A percentile compares a stretch with the other conserved stretches of the same genome.
These are phyloP conservation scores for Sporothrix humicola DNA, from an alignment of 2,329 filamentous ascomycete genomes.

Conservation along the genomic window DNA sequence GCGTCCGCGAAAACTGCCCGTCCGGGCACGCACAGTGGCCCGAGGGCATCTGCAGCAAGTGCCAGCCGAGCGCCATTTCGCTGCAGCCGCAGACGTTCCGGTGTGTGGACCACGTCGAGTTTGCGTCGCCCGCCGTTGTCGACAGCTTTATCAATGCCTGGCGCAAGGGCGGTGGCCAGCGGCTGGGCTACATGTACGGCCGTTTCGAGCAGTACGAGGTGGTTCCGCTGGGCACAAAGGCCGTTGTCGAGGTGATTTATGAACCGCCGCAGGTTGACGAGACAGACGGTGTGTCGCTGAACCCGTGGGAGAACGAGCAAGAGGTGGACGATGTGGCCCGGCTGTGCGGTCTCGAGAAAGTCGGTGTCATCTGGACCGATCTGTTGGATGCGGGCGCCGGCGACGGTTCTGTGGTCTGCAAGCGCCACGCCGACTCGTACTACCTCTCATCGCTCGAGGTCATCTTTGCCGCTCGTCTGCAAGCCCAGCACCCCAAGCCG, in stretches of 20 bases:
- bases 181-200: constrained; percentile 89
- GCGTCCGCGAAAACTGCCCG: constrained; percentile 86
- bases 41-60: constrained; percentile 96
- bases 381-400: constrained; percentile 79
- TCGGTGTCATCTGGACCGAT: constrained; percentile 96
- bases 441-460: constrained; percentile 93
- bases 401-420: constrained; percentile 89
- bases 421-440: constrained; percentile 93
- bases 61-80: constrained; percentile 95
- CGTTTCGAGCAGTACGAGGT: constrained; percentile 89
- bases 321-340: constrained; percentile 80
- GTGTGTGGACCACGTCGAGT: constrained; percentile 98
- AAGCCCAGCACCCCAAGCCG: constrained; percentile 84
- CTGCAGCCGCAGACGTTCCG: constrained; percentile 91
- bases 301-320: constrained; percentile 82
- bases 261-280: constrained; percentile 93
- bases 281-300: constrained; percentile 82
- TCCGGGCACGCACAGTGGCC: constrained; percentile 93
- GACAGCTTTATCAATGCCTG: constrained; percentile 92
- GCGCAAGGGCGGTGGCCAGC: constrained; percentile 82
- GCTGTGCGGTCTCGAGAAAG: constrained; percentile 82
- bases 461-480: constrained; percentile 83
- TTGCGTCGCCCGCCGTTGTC: constrained; percentile 81
- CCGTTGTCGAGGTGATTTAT: constrained; percentile 95
- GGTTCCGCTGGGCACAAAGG: constrained; percentile 92